These are phyloP conservation scores for Alternaria conjuncta DNA, from an alignment of 2,329 filamentous ascomycete genomes.

Conservation along the genomic window DNA sequence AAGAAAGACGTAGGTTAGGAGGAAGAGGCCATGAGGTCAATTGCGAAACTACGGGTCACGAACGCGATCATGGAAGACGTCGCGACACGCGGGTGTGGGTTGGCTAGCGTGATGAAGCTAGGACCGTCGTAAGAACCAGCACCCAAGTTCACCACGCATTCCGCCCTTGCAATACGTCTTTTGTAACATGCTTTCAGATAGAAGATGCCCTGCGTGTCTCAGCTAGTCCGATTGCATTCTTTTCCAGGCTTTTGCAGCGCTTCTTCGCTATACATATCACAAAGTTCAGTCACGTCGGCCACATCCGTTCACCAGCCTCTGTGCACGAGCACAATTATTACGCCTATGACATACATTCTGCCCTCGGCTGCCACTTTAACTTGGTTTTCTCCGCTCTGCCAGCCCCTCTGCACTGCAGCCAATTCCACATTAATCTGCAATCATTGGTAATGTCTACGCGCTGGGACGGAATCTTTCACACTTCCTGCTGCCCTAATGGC, in stretches of 20 bases:
- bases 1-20: constrained; percentile 33
- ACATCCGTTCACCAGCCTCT: constrained; percentile 26
- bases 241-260: background rate
- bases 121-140: constrained; percentile 27
- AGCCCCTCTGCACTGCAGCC: constrained; percentile 43
- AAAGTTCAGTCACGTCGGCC: constrained; percentile 18
- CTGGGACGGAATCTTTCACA: constrained; percentile 17
- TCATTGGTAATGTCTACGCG: constrained; percentile 35
- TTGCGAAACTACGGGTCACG: constrained; percentile 37
- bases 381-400: constrained; percentile 40
- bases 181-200: constrained; percentile 1
- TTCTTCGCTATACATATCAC: background rate
- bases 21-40: constrained; percentile 46
- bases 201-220: constrained; percentile 3
- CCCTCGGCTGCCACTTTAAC: constrained; percentile 36
- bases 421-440: constrained; percentile 27
- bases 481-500: constrained; percentile 11
- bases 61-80: constrained; percentile 26
- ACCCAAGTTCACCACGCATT: constrained; percentile 26
- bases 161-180: constrained; percentile 17
- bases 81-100: constrained; percentile 21
- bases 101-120: constrained; percentile 28
- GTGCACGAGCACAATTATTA: constrained; percentile 39
- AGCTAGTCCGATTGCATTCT: background rate
- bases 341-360: constrained; percentile 34